Base-by-base conservation (phyloP, 1,284 basidiomycete genomes). In the Austroboletus niveus region DNA sequence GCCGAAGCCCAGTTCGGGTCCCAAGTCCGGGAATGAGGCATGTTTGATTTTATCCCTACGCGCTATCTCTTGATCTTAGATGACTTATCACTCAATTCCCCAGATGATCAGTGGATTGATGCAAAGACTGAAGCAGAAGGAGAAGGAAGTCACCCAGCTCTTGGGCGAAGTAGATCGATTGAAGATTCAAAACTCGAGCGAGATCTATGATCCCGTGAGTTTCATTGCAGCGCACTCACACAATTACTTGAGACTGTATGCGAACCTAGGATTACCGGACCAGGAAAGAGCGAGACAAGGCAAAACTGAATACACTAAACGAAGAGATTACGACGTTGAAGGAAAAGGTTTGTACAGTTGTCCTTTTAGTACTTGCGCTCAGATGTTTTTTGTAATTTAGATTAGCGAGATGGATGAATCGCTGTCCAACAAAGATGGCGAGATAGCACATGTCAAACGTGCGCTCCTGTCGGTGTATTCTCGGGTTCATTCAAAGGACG, bases 401-500 rank as follows among this genome's bases (percentile, higher is more conserved):
- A 75, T 77, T 40, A 70, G 68, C 1, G 83, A 87, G 43, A 65
- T 82, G 39, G 84, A 87, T 47, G 66, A 65, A 5, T 60, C 68
- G 2, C 45, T 84, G 2, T 69, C 71, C 11, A 71, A 77, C 49
- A 87, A 84, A 61, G 81, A 87, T 55, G 91, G 90, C 61, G 89
- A 92, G 55, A 78, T 88, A 47, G 63, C 80, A 1, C 90, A 87
- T 60, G 76, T 94, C 44, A 92, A 93, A 62, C 84, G 87, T 14
- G 89, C 90, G 12, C 74, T 96, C 39, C 89, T 93, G 66, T 87
- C 89, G 8, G 87, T 95, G 8, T 91, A 91, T 66, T 86, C 85
- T 17, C 80, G 89, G 15, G 87, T 94, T 65, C 76, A 77, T 9
- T 73, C 79, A 4, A 69, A 75, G 39, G 75, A 79, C 59, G 75